Evolutionary conservation across 2,329 filamentous ascomycete species (phyloP).

Genomic region (Arthrobotrys musiformis): DNA sequence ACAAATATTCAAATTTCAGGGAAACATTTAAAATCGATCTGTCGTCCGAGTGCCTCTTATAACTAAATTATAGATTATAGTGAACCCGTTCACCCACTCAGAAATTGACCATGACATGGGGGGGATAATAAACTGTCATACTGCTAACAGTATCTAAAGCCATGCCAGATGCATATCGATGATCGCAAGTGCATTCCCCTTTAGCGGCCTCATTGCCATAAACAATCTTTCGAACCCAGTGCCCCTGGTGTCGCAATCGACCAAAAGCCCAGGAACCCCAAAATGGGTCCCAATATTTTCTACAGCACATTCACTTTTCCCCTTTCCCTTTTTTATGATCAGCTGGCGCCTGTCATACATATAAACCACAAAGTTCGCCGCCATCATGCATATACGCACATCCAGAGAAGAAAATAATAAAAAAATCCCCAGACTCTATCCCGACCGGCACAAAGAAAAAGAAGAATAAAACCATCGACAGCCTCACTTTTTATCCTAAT

Average conservation of each 20-base stretch:
- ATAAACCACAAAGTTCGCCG: constrained; percentile 9
- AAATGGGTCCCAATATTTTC: neutral
- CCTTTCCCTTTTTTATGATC: neutral
- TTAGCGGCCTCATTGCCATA: constrained; percentile 32
- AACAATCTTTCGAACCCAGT: constrained; percentile 16
- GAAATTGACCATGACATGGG: too few relatives aligned
- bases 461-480: neutral
- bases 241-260: constrained; percentile 47
- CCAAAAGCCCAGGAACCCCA: constrained; percentile 48
- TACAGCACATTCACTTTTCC: neutral
- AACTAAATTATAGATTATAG: neutral
- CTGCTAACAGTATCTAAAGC: neutral
- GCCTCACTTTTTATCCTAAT: neutral
- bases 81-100: neutral
- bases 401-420: neutral
- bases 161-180: constrained; percentile 53
- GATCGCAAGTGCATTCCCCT: constrained; percentile 48
- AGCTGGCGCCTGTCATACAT: neutral
- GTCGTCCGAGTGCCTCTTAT: neutral
- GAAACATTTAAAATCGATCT: constrained; percentile 33
- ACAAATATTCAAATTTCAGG: constrained; percentile 33
- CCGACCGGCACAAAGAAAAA: neutral
- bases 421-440: neutral
- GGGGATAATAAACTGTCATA: neutral
- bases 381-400: neutral